phyloP scores from a whole-genome alignment of 495 filamentous ascomycete genomes.

The Chaetomium cochliodes region DNA sequence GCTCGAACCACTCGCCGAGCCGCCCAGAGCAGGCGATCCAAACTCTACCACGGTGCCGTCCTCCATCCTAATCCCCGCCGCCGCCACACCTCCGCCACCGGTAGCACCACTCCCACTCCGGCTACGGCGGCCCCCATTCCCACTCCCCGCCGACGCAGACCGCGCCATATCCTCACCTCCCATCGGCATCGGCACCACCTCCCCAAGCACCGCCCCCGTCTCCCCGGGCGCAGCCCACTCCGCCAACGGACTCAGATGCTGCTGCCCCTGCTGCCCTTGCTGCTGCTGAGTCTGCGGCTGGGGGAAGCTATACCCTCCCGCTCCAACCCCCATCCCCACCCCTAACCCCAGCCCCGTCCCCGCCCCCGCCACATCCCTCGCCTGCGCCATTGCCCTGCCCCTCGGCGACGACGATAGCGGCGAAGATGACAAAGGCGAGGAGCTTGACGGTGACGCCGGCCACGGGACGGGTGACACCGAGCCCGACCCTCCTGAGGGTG shows the following conservation, averaged over 20 bases:
- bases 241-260: slow-evolving; percentile 10
- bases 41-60: slow-evolving; percentile 38
- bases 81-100: neutral
- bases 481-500: neutral
- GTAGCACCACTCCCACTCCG: too few relatives aligned
- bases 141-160: slow-evolving; percentile 27
- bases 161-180: slow-evolving; percentile 32
- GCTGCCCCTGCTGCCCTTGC: neutral
- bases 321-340: neutral
- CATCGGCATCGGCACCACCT: too few relatives aligned
- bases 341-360: neutral
- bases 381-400: neutral
- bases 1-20: neutral
- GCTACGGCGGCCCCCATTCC: neutral
- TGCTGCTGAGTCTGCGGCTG: neutral
- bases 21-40: slow-evolving; percentile 20
- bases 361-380: neutral
- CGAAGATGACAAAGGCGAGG: too few relatives aligned
- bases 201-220: neutral
- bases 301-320: neutral
- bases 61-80: slow-evolving; percentile 30
- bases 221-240: slow-evolving; percentile 6
- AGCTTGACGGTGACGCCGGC: neutral
- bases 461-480: neutral
- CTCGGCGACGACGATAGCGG: neutral